Conservation (phyloP, 2,329 filamentous ascomycete genomes). For the Pezicula rhizophila region DNA sequence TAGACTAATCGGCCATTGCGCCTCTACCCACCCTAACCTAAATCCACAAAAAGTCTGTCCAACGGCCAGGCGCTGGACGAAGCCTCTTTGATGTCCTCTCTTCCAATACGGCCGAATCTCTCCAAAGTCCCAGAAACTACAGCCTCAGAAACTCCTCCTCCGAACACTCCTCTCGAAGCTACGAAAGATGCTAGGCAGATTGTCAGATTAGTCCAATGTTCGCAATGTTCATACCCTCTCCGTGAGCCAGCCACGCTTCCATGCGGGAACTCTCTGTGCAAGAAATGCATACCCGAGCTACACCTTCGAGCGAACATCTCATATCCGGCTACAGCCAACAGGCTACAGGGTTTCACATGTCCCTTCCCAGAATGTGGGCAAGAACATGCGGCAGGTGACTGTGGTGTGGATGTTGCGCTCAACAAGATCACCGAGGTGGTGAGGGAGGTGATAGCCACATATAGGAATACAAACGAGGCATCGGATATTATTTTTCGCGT, state of each 20-base stretch:
- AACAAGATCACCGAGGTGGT: constrained; percentile 63
- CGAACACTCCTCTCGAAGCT: constrained; percentile 34
- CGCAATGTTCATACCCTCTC: constrained; percentile 63
- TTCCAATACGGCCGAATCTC: constrained; percentile 11
- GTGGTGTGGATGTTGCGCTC: constrained; percentile 69
- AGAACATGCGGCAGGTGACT: constrained; percentile 74
- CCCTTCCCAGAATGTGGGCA: constrained; percentile 59
- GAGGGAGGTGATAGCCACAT: constrained; percentile 43
- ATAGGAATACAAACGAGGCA: constrained; percentile 28
- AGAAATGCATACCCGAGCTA: constrained; percentile 62
- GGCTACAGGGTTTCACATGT: constrained; percentile 68
- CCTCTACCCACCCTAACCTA: constrained; percentile 3
- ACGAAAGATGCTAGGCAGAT: constrained; percentile 54
- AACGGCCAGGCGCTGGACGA: constrained; percentile 10
- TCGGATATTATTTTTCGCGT: constrained; percentile 35
- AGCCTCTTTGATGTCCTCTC: constrained; percentile 16
- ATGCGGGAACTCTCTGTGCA: constrained; percentile 76
- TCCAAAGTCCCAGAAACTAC: constrained; percentile 5
- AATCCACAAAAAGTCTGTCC: constrained; percentile 6
- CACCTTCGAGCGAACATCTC: constrained; percentile 65
- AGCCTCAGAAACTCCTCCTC: constrained; percentile 2
- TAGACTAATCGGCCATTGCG: constrained; percentile 3
- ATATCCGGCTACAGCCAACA: constrained; percentile 64
- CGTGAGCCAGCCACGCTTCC: constrained; percentile 68
- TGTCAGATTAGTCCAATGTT: constrained; percentile 73